Percentiles rank a stretch among this genome's conserved stretches.
phyloP scores from a whole-genome alignment of 495 filamentous ascomycete species.

The Glarea lozoyensis region DNA sequence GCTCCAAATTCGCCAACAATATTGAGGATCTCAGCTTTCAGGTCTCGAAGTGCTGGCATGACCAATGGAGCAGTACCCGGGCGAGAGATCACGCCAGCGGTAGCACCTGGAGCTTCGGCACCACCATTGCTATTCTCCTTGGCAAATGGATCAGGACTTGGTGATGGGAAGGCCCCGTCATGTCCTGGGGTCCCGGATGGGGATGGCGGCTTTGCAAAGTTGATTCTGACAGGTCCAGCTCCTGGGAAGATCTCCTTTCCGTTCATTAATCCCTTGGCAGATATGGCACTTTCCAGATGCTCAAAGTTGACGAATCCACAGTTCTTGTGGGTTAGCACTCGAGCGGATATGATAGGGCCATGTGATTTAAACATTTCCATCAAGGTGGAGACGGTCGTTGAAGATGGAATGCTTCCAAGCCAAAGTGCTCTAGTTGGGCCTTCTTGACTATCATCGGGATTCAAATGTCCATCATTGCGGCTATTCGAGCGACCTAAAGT shows the following conservation, averaged over 20 bases:
- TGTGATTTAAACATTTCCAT: constrained; percentile 88
- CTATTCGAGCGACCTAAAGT: constrained; percentile 57
- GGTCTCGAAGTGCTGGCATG: constrained; percentile 63
- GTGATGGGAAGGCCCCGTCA: constrained; percentile 78
- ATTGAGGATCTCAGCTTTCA: constrained; percentile 70
- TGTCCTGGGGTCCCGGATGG: constrained; percentile 75
- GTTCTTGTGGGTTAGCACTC: constrained; percentile 96
- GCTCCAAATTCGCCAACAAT: constrained; percentile 90
- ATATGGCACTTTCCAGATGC: constrained; percentile 76
- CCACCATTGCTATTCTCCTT: constrained; percentile 38
- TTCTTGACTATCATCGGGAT: constrained; percentile 71
- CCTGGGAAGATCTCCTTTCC: constrained; percentile 98
- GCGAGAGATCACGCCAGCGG: constrained; percentile 31
- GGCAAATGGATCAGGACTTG: constrained; percentile 79
- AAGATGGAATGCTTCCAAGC: constrained; percentile 97
- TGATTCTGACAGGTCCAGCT: constrained; percentile 87
- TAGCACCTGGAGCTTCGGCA: constrained; percentile 28
- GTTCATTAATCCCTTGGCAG: constrained; percentile 78
- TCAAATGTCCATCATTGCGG: constrained; percentile 44
- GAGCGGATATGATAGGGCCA: constrained; percentile 82
- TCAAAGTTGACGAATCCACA: constrained; percentile 99
- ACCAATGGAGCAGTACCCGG: constrained; percentile 42
- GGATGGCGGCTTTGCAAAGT: constrained; percentile 93
- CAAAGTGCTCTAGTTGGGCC: constrained; percentile 88
- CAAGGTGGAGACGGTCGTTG: constrained; percentile 86